Conservation (phyloP, 2,329 filamentous ascomycete species). For the Ceratocystis variospora region DNA sequence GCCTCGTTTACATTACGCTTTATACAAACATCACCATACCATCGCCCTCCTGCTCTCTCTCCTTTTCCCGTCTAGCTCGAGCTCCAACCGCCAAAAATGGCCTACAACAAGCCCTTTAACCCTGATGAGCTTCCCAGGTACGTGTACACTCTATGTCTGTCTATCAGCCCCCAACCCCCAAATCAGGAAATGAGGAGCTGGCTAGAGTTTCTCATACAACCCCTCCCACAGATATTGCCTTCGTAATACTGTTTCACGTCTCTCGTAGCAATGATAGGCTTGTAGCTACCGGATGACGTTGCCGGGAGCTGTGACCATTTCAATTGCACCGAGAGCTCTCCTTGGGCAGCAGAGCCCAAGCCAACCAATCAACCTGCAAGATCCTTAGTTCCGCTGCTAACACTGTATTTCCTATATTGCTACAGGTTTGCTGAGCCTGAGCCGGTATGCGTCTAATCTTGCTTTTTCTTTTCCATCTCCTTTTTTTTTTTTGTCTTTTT, state of each 20-base stretch:
- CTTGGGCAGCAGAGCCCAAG: not conserved
- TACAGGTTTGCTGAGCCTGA: constrained; percentile 62
- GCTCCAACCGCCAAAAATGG: constrained; percentile 44
- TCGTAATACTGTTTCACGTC: constrained; percentile 5
- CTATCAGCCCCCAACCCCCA: not conserved
- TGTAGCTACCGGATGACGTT: not conserved
- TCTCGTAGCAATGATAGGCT: not conserved
- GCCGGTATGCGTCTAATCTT: constrained; percentile 34
- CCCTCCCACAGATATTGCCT: not conserved
- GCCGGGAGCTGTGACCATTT: not conserved
- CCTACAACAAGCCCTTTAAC: constrained; percentile 87
- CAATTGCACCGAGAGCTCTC: not conserved
- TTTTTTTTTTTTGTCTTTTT: constrained; percentile 1
- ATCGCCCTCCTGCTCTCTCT: not conserved
- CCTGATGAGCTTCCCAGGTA: constrained; percentile 89
- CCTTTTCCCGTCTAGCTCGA: not conserved
- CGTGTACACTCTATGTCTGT: constrained; percentile 26
- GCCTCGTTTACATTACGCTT: not conserved
- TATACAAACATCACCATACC: not conserved
- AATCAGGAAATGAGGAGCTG: not conserved
- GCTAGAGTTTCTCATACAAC: not conserved
- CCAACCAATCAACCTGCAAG: not conserved
- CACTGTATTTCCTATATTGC: constrained; percentile 8
- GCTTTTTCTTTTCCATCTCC: not conserved
- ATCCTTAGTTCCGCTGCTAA: constrained; percentile 13